Evolutionary conservation across 108 stramenopile species (phyloP).

Genomic region (Nannochloropsis gaditana): DNA sequence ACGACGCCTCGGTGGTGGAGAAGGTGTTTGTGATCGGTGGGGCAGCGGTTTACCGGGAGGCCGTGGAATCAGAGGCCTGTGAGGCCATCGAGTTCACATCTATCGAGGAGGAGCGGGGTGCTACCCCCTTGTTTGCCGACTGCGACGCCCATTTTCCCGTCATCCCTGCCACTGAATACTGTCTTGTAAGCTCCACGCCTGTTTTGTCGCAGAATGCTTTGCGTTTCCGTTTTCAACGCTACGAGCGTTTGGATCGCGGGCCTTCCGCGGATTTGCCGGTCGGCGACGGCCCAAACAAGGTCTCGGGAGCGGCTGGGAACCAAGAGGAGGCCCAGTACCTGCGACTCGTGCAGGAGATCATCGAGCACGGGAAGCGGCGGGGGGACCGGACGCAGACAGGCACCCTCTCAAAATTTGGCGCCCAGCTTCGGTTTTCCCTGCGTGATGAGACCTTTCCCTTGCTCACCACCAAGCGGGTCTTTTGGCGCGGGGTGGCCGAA

Average conservation of each 20-base stretch:
- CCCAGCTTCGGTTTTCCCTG: slow-evolving; percentile 91
- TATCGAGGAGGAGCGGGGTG: slow-evolving; percentile 24
- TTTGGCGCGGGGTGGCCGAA: slow-evolving; percentile 99
- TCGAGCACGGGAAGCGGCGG: slow-evolving; percentile 76
- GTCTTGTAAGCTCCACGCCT: slow-evolving; percentile 28
- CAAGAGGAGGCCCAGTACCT: slow-evolving; percentile 90
- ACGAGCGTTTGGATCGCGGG: slow-evolving; percentile 19
- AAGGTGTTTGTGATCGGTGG: slow-evolving; percentile 90
- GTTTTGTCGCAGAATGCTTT: slow-evolving; percentile 43
- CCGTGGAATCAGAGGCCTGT: slow-evolving; percentile 54
- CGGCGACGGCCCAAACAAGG: neutral
- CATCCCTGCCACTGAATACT: slow-evolving; percentile 27
- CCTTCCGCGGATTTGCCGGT: neutral
- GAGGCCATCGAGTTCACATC: slow-evolving; percentile 46
- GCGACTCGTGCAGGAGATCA: slow-evolving; percentile 78
- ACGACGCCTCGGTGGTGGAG: slow-evolving; percentile 54
- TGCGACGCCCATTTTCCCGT: slow-evolving; percentile 55
- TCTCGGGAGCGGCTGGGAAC: slow-evolving; percentile 20
- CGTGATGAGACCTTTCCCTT: slow-evolving; percentile 83
- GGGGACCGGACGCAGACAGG: slow-evolving; percentile 99
- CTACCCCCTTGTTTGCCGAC: slow-evolving; percentile 33
- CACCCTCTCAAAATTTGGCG: slow-evolving; percentile 91
- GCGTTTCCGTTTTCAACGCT: slow-evolving; percentile 51
- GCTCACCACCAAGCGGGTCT: slow-evolving; percentile 95
- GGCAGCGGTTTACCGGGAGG: slow-evolving; percentile 73